phyloP scores from a whole-genome alignment of 2,329 filamentous ascomycete species.

The Teratosphaeria zuluensis region DNA sequence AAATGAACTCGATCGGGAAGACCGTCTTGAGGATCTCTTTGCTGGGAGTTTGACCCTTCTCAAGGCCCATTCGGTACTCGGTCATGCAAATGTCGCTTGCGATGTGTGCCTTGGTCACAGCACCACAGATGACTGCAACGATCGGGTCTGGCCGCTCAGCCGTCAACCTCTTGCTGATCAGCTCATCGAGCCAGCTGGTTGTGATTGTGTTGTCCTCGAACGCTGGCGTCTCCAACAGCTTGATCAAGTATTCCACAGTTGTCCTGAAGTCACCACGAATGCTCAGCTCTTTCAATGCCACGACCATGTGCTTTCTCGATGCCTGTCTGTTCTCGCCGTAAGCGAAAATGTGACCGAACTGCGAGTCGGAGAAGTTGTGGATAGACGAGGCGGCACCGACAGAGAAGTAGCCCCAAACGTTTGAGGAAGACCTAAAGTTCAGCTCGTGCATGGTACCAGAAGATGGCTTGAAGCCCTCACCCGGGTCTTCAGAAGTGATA shows the following conservation, averaged over 20 bases:
- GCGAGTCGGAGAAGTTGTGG: conserved; percentile 97
- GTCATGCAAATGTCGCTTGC: conserved; percentile 82
- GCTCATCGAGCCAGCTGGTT: conserved; percentile 95
- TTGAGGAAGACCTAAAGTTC: conserved; percentile 97
- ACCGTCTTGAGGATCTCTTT: conserved; percentile 97
- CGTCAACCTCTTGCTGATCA: conserved; percentile 95
- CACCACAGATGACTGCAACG: conserved; percentile 90
- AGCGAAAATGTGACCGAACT: conserved; percentile 98
- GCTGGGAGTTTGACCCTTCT: conserved; percentile 93
- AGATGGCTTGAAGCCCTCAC: conserved; percentile 98
- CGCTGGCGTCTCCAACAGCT: conserved; percentile 92
- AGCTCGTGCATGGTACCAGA: conserved; percentile 98
- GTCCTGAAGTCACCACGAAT: conserved; percentile 99
- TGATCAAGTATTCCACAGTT: conserved; percentile 97
- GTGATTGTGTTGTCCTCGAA: conserved; percentile 99
- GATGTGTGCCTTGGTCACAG: conserved; percentile 87
- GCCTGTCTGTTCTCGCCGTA: conserved; percentile 96
- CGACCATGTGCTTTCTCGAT: conserved; percentile 97
- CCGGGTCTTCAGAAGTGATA: conserved; percentile 97
- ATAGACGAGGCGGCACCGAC: conserved; percentile 94
- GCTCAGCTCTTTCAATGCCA: conserved; percentile 95
- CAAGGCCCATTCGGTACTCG: conserved; percentile 79
- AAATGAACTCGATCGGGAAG: conserved; percentile 97
- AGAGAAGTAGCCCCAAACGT: conserved; percentile 99
- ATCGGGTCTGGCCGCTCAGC: conserved; percentile 90